Conservation (phyloP, 306 rosid genomes). For the Ziziphus jujuba region DNA sequence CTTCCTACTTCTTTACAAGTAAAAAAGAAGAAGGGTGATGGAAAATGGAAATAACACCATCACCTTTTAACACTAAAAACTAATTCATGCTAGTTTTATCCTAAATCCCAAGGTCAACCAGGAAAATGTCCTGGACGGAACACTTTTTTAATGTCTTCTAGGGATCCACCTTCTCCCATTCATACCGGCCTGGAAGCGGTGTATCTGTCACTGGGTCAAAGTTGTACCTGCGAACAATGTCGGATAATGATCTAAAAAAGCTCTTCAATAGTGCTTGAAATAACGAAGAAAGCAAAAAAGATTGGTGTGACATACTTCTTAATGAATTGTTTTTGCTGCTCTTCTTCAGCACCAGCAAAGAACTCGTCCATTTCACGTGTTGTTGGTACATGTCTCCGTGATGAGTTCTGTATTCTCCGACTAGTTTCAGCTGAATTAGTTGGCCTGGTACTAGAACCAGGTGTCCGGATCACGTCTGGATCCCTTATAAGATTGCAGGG, state of each 20-base stretch:
- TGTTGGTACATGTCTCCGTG: slow-evolving; percentile 66
- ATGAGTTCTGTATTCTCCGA: slow-evolving; percentile 45
- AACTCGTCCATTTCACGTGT: slow-evolving; percentile 81
- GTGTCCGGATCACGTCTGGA: slow-evolving; percentile 59
- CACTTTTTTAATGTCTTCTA: slow-evolving; percentile 37
- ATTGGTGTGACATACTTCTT: slow-evolving; percentile 54
- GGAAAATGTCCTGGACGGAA: slow-evolving; percentile 45
- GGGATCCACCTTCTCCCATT: slow-evolving; percentile 75
- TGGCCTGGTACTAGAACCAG: slow-evolving; percentile 82
- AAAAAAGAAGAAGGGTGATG: slow-evolving; percentile 71
- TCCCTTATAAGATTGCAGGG: slow-evolving; percentile 87
- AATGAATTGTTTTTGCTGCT: slow-evolving; percentile 66
- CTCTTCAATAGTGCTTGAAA: neutral
- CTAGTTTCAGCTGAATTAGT: slow-evolving; percentile 48
- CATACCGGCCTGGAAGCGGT: slow-evolving; percentile 83
- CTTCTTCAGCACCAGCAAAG: slow-evolving; percentile 70
- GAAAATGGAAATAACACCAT: slow-evolving; percentile 89
- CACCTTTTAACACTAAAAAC: slow-evolving; percentile 62
- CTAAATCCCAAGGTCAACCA: slow-evolving; percentile 31
- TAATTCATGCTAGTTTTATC: slow-evolving; percentile 53
- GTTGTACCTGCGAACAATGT: slow-evolving; percentile 79
- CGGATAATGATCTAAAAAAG: neutral
- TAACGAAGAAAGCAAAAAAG: neutral
- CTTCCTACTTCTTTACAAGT: slow-evolving; percentile 89
- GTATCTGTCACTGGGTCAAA: slow-evolving; percentile 78